These are phyloP conservation scores for Tylopilus vinaceipallidus DNA, from an alignment of 768 basidiomycete species.

Conservation along the genomic window DNA sequence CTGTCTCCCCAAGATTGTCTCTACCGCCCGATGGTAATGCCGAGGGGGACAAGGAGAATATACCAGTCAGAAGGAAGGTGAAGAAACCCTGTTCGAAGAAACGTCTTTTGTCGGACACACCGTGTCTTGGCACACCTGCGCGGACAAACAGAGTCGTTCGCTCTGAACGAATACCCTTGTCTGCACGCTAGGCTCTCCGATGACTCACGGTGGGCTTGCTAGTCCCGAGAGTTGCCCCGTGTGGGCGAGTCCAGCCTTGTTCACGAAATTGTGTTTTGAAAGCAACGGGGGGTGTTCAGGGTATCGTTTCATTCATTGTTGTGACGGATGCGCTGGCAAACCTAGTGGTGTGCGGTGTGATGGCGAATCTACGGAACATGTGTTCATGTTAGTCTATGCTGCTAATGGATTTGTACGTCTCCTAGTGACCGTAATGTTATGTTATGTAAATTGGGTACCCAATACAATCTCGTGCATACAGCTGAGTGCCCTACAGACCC, in stretches of 20 bases:
- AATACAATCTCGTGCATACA: background rate
- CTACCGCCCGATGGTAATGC: slow-evolving; percentile 5
- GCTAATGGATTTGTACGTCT: slow-evolving; percentile 33
- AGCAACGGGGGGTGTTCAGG: background rate
- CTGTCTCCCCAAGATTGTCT: background rate
- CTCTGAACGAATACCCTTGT: slow-evolving; percentile 16
- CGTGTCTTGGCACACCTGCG: background rate
- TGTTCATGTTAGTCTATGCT: slow-evolving; percentile 29
- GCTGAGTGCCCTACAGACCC: background rate
- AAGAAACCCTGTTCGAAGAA: slow-evolving; percentile 38
- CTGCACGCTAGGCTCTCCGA: slow-evolving; percentile 18
- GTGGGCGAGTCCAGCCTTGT: background rate
- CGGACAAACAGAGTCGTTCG: slow-evolving; percentile 11
- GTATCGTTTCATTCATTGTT: background rate
- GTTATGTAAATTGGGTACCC: slow-evolving; percentile 19
- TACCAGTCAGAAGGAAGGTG: slow-evolving; percentile 45
- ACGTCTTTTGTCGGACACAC: slow-evolving; percentile 8
- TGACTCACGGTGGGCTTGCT: slow-evolving; percentile 3
- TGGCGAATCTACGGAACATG: slow-evolving; percentile 18
- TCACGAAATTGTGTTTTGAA: background rate
- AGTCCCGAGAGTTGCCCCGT: background rate
- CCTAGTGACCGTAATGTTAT: slow-evolving; percentile 29
- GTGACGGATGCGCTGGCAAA: background rate
- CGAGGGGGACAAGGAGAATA: slow-evolving; percentile 60
- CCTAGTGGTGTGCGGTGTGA: background rate